Evolutionary conservation across 2,329 filamentous ascomycete species (phyloP), one percentile per base, ranked within the genome.

Genomic region (Fusarium coffeatum): DNA sequence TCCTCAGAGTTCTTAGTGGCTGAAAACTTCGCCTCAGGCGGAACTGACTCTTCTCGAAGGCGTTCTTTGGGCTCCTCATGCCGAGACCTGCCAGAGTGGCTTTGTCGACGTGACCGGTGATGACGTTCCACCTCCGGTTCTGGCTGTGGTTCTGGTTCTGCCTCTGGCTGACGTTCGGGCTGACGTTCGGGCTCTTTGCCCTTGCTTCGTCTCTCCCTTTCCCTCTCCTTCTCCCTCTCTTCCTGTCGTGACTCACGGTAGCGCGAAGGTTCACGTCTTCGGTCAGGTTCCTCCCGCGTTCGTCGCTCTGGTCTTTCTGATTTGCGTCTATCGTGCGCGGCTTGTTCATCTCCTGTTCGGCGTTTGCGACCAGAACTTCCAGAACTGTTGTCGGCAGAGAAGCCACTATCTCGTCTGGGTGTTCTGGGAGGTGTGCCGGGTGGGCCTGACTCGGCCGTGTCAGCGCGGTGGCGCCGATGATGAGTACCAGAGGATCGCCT

Each of bases 291-390:
- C 22, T 75, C 73, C 30, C 61, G 62, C 47, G 60, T 41, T 18
- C 69, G 45, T 78, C 82, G 28, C 34, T 74, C 71, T 22, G 67
- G 57, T 42, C 83, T 82, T 69, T 86, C 84, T 54, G 81, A 82
- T 74, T 83, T 86, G 62, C 82, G 82, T 66, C 75, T 82, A 3
- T 88, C 85, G 56, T 86, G 83, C 4, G 81, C 83, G 18, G 80
- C 83, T 63, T 85, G 84, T 69, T 87, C 84, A 66, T 86, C 84
- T 3, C 80, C 77, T 5, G 83, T 85, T 59, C 84, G 82, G 43
- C 80, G 79, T 55, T 71, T 76, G 59, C 75, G 74, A 27, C 75
- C 70, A 37, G 79, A 77, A 47, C 76, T 76, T 46, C 77, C 78
- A 46, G 79, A 78, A 62, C 74, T 81, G 10, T 64, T 67, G n/a